phyloP scores from a whole-genome alignment of 2,329 filamentous ascomycete species.

The Aspergillus spinulosporus region DNA sequence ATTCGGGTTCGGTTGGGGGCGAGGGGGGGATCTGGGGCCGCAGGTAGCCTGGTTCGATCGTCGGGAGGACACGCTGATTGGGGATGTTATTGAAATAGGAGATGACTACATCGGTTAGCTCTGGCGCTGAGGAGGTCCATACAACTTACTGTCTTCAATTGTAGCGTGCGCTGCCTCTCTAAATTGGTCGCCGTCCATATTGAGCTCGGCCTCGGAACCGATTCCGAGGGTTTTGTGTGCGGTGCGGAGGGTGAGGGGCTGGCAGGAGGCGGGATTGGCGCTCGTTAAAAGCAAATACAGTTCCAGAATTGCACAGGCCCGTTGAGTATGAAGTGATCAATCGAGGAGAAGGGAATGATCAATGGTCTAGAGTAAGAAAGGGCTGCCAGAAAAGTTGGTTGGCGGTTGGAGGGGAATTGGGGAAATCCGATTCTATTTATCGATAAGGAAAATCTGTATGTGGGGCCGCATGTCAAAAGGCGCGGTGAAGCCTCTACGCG shows the following conservation, averaged over 20 bases:
- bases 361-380: background rate
- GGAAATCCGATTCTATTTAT: background rate
- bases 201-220: background rate
- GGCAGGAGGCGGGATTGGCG: background rate
- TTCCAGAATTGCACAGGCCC: no score
- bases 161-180: conserved; percentile 72
- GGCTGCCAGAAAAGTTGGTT: background rate
- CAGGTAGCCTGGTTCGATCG: conserved; percentile 82
- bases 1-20: conserved; percentile 66
- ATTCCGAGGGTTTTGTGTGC: conserved; percentile 1
- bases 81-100: conserved; percentile 77
- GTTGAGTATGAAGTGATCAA: no score
- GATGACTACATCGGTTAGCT: conserved; percentile 59
- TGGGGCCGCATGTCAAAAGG: background rate
- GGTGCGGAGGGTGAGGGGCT: background rate
- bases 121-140: background rate
- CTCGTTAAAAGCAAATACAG: background rate
- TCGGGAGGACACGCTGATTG: conserved; percentile 70
- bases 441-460: background rate
- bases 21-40: conserved; percentile 71
- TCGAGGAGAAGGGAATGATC: background rate
- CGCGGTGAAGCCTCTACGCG: background rate
- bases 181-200: conserved; percentile 80
- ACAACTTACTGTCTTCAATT: conserved; percentile 74
- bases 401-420: background rate